Conservation (phyloP, 2,329 filamentous ascomycete genomes). For the Beauveria sp. region DNA sequence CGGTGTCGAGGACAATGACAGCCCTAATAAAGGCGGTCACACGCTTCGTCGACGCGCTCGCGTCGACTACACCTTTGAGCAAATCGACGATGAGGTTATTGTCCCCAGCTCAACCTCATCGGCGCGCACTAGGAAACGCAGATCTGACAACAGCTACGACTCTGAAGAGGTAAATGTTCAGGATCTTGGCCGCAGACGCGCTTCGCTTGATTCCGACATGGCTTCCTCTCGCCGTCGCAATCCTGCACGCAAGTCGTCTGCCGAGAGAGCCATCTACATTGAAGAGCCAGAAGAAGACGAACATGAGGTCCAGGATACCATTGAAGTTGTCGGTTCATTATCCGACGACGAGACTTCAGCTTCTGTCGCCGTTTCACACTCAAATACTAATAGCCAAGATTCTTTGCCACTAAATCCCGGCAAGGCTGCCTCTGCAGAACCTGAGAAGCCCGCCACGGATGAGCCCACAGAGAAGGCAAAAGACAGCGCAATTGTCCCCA, state of each 20-base stretch:
- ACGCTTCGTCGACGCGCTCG: slow-evolving; percentile 49
- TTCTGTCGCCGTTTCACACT: neutral
- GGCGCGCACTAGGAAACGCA: slow-evolving; percentile 30
- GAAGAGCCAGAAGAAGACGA: slow-evolving; percentile 26
- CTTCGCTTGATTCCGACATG: slow-evolving; percentile 29
- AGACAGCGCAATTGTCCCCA: neutral
- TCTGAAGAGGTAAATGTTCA: slow-evolving; percentile 24
- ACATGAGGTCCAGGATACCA: slow-evolving; percentile 5
- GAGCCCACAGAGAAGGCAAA: neutral
- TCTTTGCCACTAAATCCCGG: neutral
- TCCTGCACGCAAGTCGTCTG: slow-evolving; percentile 29
- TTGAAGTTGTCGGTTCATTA: slow-evolving; percentile 5
- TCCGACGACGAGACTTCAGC: slow-evolving; percentile 4
- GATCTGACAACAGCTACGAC: slow-evolving; percentile 27
- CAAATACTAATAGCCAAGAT: neutral
- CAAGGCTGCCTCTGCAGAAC: neutral
- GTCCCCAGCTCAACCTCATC: slow-evolving; percentile 28
- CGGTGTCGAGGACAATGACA: slow-evolving; percentile 39
- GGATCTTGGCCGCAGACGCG: slow-evolving; percentile 29
- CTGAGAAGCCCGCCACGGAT: neutral
- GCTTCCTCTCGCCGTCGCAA: slow-evolving; percentile 32
- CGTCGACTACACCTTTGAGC: slow-evolving; percentile 50
- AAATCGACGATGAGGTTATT: slow-evolving; percentile 40
- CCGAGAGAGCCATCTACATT: slow-evolving; percentile 25
- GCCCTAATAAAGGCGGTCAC: slow-evolving; percentile 50